Evolutionary conservation across 768 basidiomycete genomes (phyloP), one percentile per base, ranked within the genome.

Genomic region (Saitozyma podzolica): DNA sequence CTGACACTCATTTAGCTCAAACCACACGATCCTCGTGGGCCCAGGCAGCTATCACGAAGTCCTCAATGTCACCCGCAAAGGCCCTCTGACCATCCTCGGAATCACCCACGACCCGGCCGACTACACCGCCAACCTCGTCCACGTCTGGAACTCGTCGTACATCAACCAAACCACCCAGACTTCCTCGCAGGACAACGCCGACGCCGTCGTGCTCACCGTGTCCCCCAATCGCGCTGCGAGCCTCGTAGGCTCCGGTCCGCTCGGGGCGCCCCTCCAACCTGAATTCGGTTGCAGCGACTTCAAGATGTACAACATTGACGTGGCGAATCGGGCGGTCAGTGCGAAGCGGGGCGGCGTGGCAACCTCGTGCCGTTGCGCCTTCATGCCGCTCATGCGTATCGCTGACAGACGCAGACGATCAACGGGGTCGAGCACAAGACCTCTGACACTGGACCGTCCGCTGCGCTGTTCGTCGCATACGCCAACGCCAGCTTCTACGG

Each of bases 401-500:
- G 29, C 29, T 29, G 29, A 29, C 29, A 29, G 29, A 29, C 5
- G 29, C 29, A 29, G 29, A 29, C 29, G 2, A 29, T 29, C 5
- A 49, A 40, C 20, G 61, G 68, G 13, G 47, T 40, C 11, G 68
- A 69, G 41, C 54, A 29, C 45, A 17, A 59, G 9, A 48, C 54
- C 8, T 56, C 63, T 29, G 29, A 69, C 58, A 63, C 82, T 83
- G 83, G 86, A 84, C 40, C 87, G 45, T 83, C 86, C 1, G 87
- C 84, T 70, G 87, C 87, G 0, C 79, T 88, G 9, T 86, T 84
- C 29, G 86, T 84, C 4, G 84, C 84, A 0, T 86, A 87, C 64
- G 83, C 86, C 5, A 88, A 88, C 59, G 86, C 86, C 8, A 87
- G 86, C 1, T 88, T 88, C 74, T 87, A 86, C 65, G 85, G 84